Evolutionary conservation across 2,329 filamentous ascomycete species (phyloP), one percentile per base, ranked within the genome.

Genomic region (Colletotrichum scovillei): DNA sequence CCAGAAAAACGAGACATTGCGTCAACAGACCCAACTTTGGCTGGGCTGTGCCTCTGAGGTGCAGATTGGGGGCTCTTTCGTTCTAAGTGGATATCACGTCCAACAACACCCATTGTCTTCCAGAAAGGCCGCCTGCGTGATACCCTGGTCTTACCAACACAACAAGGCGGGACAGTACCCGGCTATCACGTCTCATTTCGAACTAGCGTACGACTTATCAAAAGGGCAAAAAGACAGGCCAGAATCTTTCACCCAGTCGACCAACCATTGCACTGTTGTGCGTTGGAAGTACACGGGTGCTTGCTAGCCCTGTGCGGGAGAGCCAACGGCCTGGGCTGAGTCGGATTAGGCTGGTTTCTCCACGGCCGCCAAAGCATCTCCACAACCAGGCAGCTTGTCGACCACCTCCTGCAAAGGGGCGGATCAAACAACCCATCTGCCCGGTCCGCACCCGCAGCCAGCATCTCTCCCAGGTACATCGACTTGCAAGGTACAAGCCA

Each of bases 401-500:
- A 65, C 72, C 67, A 70, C 63, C 59, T 75, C 67, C 67, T 69
- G 74, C 74, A 75, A 32, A 58, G 66, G 72, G 56, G 74, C 73
- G 69, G 73, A 75, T 75, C 66, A 70, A 71, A 66, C 38, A 62
- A 70, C 63, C 73, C 69, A 73, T 73, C 73, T 75, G 66, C 66
- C 66, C 69, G 52, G 62, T 73, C 73, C 57, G 73, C 73, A 75
- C 49, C 66, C 38, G 73, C 66, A 70, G 70, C 59, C 63, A 66
- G 55, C 66, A 62, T 67, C 74, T 73, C 67, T 73, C 60, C 46
- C 74, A 75, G 49, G 74, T 75, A 75, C 73, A 58, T 75, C 66
- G 63, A 75, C 72, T 28, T 73, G 19, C 28, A 46, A 73, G 74
- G 69, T 75, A 75, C 74, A 75, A 75, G 59, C 30, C 30, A 46